A percentile compares a stretch with the other conserved stretches of the same genome.
Conservation (phyloP, 805 yeast genomes). For the Ogataea methanolica region DNA sequence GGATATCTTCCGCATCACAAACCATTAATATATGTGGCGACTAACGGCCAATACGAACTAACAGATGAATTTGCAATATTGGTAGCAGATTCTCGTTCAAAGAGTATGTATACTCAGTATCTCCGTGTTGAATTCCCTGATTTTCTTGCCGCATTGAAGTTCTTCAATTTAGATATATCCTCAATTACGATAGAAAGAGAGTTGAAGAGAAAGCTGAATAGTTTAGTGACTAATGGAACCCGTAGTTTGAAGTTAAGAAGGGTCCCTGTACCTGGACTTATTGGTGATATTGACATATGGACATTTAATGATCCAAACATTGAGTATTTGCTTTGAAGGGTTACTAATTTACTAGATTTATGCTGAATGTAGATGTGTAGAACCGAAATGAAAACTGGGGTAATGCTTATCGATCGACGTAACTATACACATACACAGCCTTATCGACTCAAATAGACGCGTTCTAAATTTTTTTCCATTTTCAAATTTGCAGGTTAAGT, state of each 20-base stretch:
- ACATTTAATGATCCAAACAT: neutral
- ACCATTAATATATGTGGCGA: neutral
- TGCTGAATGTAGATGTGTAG: too few species aligned
- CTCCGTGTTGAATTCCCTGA: neutral
- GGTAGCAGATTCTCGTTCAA: neutral
- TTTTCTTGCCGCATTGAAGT: neutral
- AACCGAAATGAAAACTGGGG: too few species aligned
- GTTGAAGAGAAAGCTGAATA: too few species aligned
- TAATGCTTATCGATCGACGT: too few species aligned
- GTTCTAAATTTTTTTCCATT: too few species aligned
- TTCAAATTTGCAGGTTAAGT: too few species aligned
- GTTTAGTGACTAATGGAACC: neutral
- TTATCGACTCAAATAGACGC: too few species aligned
- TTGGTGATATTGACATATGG: neutral
- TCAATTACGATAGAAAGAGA: too few species aligned
- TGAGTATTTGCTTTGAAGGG: neutral
- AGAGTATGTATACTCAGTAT: neutral
- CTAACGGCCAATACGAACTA: too few species aligned
- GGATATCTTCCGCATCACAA: slow-evolving; percentile 8
- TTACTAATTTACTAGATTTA: too few species aligned
- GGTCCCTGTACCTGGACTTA: neutral
- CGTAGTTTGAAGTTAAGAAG: neutral
- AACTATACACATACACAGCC: too few species aligned
- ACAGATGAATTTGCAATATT: too few species aligned
- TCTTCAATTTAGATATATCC: neutral